Evolutionary conservation across 371 early-diverging fungal genomes (phyloP), one percentile per base, ranked within the genome.

Genomic region (Mycotypha africana): DNA sequence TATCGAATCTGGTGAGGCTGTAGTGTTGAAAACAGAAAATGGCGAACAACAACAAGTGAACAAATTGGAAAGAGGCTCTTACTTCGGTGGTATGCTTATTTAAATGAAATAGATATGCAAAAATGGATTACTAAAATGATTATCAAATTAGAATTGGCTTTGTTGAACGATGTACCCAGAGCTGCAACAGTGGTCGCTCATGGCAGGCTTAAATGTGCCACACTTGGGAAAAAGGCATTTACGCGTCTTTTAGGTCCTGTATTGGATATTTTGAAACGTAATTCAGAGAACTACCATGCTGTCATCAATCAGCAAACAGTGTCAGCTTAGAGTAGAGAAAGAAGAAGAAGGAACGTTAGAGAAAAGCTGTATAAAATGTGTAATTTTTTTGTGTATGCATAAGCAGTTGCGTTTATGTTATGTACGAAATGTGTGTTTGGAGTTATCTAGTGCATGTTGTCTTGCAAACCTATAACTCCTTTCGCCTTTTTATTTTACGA

Each of bases 31-130:
- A 33, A 31, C 44, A 8, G 82, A 77, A 16, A 74, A 86, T 28
- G 91, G 91, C 14, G 79, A 81, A 11, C 85, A 86, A 52, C 84
- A 85, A 56, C 75, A 83, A 55, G 79, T 90, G 55, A 85, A 85
- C 46, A 75, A 81, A 23, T 62, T 89, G 49, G 73, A 76, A 32
- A 86, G 89, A 65, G 98, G 98, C 25, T 88, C 85, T 38, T 97
- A 97, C 59, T 97, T 97, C 81, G 98, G 98, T 73, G 93, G 91
- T 89, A 69, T n/a, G n/a, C n/a, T n/a, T n/a, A n/a, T n/a, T n/a
- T n/a, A n/a, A n/a, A n/a, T n/a, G n/a, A 54, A 49, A 21, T 4
- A 17, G 24, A 8, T 28, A 28, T 28, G n/a, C n/a, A n/a, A n/a
- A n/a, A n/a, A n/a, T n/a, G n/a, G n/a, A n/a, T n/a, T n/a, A n/a